Base-by-base conservation (phyloP, 164 flowering plant genomes). In the Vitis riparia region DNA sequence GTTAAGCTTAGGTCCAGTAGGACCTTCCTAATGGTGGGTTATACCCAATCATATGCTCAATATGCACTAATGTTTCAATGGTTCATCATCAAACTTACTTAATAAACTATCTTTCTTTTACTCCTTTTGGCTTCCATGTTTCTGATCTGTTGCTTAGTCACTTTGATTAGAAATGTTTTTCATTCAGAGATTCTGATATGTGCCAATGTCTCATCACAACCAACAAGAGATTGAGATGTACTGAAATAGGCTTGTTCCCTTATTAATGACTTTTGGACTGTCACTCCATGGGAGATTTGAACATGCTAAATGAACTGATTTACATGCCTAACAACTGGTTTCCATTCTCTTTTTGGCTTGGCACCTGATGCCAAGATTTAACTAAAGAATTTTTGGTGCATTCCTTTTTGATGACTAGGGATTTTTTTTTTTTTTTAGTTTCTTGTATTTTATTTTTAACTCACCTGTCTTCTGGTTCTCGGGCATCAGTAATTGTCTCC, bases 401-500 rank as follows among this genome's bases (percentile, higher is more conserved):
- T 15, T 52, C 13, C 56, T 8, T 32, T 27, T 53, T 17, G 30
- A 30, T 15, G 2, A 1, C 6, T 15, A 13, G 6, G 3, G 2
- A 5, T 29, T 27, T 59, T 51, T 51, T 12, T 9, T 17, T 13
- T 32, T 16, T 37, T 55, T 44, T 9, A 44, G 16, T 19, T 53
- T 67, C 8, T 37, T 29, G 4, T 51, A 8, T 59, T 59, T 12
- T 53, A 13, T 37, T 15, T 63, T 19, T 17, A 19, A 55, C 51
- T 62, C 55, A 52, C 66, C 61, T 32, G 57, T 53, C 47, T 62
- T 53, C 67, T 62, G 52, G 61, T 44, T 62, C 27, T 70, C 53
- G 62, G 66, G 60, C 72, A 62, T 62, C 60, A 52, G 73, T 64
- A 51, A 37, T 52, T 70, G 52, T 70, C 27, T 55, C 73, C 67